Evolutionary conservation across 306 rosid genomes (phyloP).

Genomic region (Luffa acutangula): DNA sequence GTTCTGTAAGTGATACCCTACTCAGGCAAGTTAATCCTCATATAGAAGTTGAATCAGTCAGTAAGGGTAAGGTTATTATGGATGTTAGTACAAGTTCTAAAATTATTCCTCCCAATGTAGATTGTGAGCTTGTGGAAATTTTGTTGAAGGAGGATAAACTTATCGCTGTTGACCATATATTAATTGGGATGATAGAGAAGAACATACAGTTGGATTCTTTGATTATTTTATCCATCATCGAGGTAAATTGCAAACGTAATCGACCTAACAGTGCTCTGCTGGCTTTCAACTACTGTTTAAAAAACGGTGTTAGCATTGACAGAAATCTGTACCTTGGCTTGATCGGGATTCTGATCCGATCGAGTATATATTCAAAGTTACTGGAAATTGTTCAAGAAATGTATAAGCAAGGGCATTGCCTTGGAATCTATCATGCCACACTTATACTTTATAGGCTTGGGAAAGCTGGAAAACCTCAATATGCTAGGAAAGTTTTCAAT

Average conservation of each 20-base stretch:
- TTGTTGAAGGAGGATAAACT: constrained; percentile 50
- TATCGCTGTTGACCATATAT: constrained; percentile 42
- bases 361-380: constrained; percentile 31
- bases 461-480: constrained; percentile 39
- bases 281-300: constrained; percentile 48
- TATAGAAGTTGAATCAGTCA: constrained; percentile 20
- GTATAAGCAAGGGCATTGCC: constrained; percentile 51
- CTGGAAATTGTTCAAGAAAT: constrained; percentile 40
- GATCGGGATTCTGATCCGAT: constrained; percentile 50
- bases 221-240: constrained; percentile 44
- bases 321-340: constrained; percentile 49
- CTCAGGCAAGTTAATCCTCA: constrained; percentile 74
- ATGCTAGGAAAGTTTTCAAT: constrained; percentile 44
- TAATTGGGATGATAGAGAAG: constrained; percentile 35
- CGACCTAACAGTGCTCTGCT: constrained; percentile 53
- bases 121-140: constrained; percentile 34
- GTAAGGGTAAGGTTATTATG: constrained; percentile 19
- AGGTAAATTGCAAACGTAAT: constrained; percentile 31
- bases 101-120: constrained; percentile 17
- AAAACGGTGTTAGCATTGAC: constrained; percentile 29
- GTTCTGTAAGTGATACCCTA: constrained; percentile 42
- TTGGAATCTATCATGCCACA: constrained; percentile 51
- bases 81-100: constrained; percentile 11
- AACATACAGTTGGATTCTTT: constrained; percentile 29
- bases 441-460: constrained; percentile 50